Conservation (phyloP, 164 flowering plant genomes). For the Echeveria elegans region DNA sequence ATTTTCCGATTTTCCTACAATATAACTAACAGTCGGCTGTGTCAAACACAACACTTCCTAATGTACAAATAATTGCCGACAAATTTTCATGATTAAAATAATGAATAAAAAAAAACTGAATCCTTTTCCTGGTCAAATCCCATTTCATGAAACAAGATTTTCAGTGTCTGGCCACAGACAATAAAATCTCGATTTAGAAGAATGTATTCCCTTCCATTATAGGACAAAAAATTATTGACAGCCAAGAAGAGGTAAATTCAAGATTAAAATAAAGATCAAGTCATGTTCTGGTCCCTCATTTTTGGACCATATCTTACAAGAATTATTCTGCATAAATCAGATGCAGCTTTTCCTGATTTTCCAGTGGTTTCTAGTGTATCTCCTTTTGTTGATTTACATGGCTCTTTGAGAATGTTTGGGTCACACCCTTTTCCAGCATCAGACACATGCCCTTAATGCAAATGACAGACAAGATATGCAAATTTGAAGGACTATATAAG, state of each 20-base stretch:
- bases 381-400: not conserved
- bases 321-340: conserved; percentile 3
- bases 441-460: not conserved
- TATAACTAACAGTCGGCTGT: no score
- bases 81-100: no score
- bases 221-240: not conserved
- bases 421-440: not conserved
- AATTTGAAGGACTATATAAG: not conserved
- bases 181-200: not conserved
- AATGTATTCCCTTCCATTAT: not conserved
- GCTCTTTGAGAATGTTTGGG: not conserved
- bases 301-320: conserved; percentile 2
- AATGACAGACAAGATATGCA: no score
- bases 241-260: not conserved
- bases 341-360: not conserved
- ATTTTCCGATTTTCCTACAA: no score
- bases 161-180: not conserved
- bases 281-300: not conserved
- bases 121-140: no score
- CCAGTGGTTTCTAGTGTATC: not conserved
- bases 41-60: no score
- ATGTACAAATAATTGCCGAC: no score
- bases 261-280: not conserved
- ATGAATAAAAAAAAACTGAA: no score
- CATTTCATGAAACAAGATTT: no score